Evolutionary conservation across 177 flowering plant species (phyloP), one percentile per base, ranked within the genome.

Genomic region (Telopea speciosissima): DNA sequence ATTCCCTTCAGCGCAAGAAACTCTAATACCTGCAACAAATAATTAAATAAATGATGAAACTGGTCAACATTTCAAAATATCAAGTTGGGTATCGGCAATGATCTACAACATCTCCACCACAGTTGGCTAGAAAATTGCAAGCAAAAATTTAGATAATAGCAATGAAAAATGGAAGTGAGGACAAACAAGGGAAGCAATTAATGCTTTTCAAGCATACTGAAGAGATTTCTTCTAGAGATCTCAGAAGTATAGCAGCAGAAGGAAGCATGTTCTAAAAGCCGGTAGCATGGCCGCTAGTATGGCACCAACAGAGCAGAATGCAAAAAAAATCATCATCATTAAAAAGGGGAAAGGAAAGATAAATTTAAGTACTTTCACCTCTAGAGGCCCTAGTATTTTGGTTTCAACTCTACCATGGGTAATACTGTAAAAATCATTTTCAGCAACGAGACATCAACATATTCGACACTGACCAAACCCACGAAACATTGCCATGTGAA

Each of bases 1-100:
- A 91, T 84, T 79, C 83, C 85, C 73, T 81, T 84, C 65, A 62
- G 61, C 3, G 93, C 98, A 72, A 93, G 82, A 79, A 81, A 85
- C 83, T 93, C 97, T 44, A 95, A 79, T 21, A 90, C 85, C 95
- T 90, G 83, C 78, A 79, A 45, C 66, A 17, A 65, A 40, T 40
- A 49, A 12, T 28, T 28, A 49, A 49, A 49, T 49, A 12, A 44
- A 12, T 49, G 54, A 12, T 49, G 17, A 49, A 6, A 19, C 19
- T 31, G 26, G 56, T 16, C 17, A 4, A 23, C 22, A n/a, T 16
- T 28, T 11, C 65, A 24, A 10, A 10, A 62, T n/a, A 12, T n/a
- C 24, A 62, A 62, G 25, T 2, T 8, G 31, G 19, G 23, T 10
- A 67, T 26, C 70, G 26, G 42, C 40, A 52, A 49, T 16, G 25